Conservation (phyloP, 2,329 filamentous ascomycete species). For the Claviceps cyperi region DNA sequence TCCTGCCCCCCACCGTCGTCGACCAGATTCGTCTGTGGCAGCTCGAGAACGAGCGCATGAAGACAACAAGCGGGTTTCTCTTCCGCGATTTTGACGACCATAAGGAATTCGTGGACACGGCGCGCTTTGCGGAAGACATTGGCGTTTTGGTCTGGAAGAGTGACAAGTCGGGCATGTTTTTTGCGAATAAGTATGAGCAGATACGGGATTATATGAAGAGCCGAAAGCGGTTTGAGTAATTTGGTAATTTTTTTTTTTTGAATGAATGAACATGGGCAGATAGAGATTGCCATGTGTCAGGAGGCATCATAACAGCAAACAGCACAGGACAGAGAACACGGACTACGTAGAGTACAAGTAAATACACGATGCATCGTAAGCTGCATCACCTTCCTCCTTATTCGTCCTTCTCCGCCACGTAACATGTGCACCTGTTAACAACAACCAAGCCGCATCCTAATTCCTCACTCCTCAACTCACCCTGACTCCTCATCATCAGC, state of each 20-base stretch:
- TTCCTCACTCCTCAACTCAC: too few relatives aligned
- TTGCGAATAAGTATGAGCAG: constrained; percentile 83
- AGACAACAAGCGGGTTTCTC: constrained; percentile 66
- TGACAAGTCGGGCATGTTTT: constrained; percentile 69
- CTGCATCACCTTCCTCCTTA: too few relatives aligned
- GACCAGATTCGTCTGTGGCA: constrained; percentile 98
- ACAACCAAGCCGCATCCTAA: too few relatives aligned
- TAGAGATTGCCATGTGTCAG: too few relatives aligned
- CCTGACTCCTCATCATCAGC: too few relatives aligned
- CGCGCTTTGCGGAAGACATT: constrained; percentile 73
- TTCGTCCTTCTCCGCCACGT: too few relatives aligned
- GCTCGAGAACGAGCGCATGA: constrained; percentile 90
- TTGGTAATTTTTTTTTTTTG: neutral
- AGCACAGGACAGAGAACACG: too few relatives aligned
- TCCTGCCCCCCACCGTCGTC: constrained; percentile 87
- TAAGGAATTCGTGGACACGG: constrained; percentile 55
- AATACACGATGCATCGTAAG: too few relatives aligned
- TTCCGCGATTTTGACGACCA: constrained; percentile 74
- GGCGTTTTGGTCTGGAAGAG: constrained; percentile 83
- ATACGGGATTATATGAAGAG: constrained; percentile 66
- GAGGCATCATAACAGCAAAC: too few relatives aligned
- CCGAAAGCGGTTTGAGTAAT: constrained; percentile 35
- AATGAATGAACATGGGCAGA: too few relatives aligned
- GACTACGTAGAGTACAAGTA: too few relatives aligned
- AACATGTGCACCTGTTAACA: too few relatives aligned